Conservation (phyloP, 139 green algal genomes). For the Closterium sp. region DNA sequence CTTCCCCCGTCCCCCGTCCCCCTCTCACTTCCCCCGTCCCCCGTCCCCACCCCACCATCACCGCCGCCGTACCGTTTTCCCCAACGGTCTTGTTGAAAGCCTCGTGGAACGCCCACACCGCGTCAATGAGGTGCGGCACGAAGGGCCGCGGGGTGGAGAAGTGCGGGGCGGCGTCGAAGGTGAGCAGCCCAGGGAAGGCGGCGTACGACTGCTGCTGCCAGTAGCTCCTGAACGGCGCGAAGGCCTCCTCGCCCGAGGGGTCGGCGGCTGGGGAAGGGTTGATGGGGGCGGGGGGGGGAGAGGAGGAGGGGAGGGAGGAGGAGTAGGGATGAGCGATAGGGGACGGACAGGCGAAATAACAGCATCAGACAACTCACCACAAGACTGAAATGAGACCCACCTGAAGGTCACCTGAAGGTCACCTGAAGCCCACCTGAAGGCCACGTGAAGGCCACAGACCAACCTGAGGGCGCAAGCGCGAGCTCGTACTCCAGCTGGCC, state of each 20-base stretch:
- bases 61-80: not conserved
- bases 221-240: not conserved
- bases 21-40: not conserved
- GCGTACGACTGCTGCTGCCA: not conserved
- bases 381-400: too few relatives aligned
- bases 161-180: not conserved
- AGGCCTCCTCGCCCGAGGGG: not conserved
- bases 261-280: not conserved
- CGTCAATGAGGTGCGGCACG: slow-evolving; percentile 30
- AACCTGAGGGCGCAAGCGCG: too few relatives aligned
- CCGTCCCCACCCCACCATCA: not conserved
- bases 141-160: slow-evolving; percentile 10
- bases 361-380: too few relatives aligned
- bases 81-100: not conserved
- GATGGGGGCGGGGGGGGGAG: too few relatives aligned
- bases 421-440: too few relatives aligned
- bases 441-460: too few relatives aligned
- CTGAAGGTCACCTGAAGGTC: too few relatives aligned
- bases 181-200: slow-evolving; percentile 14
- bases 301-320: too few relatives aligned
- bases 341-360: too few relatives aligned
- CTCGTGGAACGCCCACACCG: slow-evolving; percentile 1
- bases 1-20: too few relatives aligned
- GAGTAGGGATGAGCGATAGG: too few relatives aligned
- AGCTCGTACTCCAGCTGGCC: too few relatives aligned